Percentiles rank a stretch among this genome's conserved stretches.
Conservation (phyloP, 331 rosid genomes). For the Malus hybrid region DNA sequence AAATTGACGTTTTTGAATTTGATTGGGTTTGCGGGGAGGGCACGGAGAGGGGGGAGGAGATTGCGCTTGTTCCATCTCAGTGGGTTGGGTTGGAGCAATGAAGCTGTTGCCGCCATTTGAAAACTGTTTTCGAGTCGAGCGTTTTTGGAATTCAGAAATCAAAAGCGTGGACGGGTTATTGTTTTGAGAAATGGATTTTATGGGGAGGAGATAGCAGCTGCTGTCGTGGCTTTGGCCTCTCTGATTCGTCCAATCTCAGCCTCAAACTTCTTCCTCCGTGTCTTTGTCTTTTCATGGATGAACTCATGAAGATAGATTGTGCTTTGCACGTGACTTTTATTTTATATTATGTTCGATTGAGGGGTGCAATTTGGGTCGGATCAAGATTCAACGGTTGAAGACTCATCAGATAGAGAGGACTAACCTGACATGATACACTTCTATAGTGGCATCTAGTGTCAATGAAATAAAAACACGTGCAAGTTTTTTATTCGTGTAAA, state of each 20-base stretch:
- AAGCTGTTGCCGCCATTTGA: constrained; percentile 35
- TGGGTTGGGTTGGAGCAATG: constrained; percentile 39
- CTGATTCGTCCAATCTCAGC: background rate
- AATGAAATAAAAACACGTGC: no score
- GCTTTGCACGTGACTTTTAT: background rate
- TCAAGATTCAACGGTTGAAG: no score
- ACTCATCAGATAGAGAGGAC: no score
- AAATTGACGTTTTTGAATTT: constrained; percentile 14
- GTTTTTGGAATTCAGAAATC: background rate
- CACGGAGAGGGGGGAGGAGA: constrained; percentile 13
- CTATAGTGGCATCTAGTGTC: no score
- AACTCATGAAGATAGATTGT: background rate
- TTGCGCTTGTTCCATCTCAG: constrained; percentile 30
- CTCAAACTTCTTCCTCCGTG: background rate
- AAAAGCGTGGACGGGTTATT: background rate
- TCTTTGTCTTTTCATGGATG: no score
- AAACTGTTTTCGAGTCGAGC: background rate
- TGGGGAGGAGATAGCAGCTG: background rate
- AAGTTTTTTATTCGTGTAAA: no score
- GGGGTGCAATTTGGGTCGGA: no score
- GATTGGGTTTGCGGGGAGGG: constrained; percentile 3
- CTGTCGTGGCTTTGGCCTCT: background rate
- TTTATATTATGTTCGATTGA: background rate
- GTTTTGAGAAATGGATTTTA: background rate
- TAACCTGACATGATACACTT: no score